Evolutionary conservation across 148 eudicot species (phyloP), one percentile per base, ranked within the genome.

Genomic region (Fagopyrum esculentum): DNA sequence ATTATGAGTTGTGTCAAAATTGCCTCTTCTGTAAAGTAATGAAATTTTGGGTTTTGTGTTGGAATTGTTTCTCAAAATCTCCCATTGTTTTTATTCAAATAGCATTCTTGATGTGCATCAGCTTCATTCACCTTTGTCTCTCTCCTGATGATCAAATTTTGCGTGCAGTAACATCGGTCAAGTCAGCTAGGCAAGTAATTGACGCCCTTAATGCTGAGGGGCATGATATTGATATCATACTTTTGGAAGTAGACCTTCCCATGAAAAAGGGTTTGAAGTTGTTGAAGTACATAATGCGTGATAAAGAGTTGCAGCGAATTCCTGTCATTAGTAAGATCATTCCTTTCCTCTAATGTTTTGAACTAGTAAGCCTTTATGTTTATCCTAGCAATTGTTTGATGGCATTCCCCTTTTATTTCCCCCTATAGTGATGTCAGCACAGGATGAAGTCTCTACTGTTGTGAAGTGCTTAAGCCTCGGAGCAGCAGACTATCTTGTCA

Each of bases 401-500:
- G 59, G 15, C 52, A 50, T 50, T 75, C 6, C 46, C 46, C 40
- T 55, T 49, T 75, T 72, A 40, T 75, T 10, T 48, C 68, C 76
- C 77, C 69, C 69, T 63, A 47, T 11, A 95, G 99, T 95, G 99
- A 95, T 95, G 97, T 95, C 97, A 22, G 87, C 96, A 45, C 92
- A 90, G 81, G 99, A 95, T 77, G 99, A 95, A 79, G 99, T 95
- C 29, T 82, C 99, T 77, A 76, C 89, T 77, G 96, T 95, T 74
- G 96, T 95, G 79, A 92, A 92, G 85, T 95, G 99, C 84, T 88
- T 95, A 85, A 92, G 97, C 79, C 83, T 92, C 79, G 99, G 99
- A 77, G 99, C 99, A 75, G 99, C 99, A 73, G 97, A 95, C 86
- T 95, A 88, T 81, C 97, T 95, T 71, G 97, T 95, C 76, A 95